These are phyloP conservation scores for Rhizopogon vesiculosus DNA, from an alignment of 768 basidiomycete species.

Conservation along the genomic window DNA sequence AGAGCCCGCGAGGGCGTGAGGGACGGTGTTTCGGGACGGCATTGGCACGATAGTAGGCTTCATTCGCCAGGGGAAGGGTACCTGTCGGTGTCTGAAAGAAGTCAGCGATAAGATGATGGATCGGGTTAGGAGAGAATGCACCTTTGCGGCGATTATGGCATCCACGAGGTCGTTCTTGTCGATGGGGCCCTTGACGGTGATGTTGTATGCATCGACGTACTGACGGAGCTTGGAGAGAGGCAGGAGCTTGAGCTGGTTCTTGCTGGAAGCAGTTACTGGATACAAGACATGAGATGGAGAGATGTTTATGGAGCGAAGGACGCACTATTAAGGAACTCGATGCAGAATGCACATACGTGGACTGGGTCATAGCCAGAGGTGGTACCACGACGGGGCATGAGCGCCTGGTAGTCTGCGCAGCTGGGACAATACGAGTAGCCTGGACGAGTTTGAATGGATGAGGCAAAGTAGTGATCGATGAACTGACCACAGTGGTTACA, in stretches of 20 bases:
- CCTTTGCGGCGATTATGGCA: constrained; percentile 45
- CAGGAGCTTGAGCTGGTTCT: constrained; percentile 48
- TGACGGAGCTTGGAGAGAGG: constrained; percentile 61
- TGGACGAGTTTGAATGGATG: constrained; percentile 20
- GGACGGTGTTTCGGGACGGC: constrained; percentile 16
- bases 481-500: constrained; percentile 75
- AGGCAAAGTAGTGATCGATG: not conserved
- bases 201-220: constrained; percentile 68
- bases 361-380: constrained; percentile 58
- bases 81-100: constrained; percentile 49
- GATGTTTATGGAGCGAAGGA: not conserved
- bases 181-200: constrained; percentile 54
- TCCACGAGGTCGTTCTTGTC: constrained; percentile 82
- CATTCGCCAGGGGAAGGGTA: constrained; percentile 54
- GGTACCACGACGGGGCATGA: constrained; percentile 59
- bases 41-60: constrained; percentile 40
- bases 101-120: not conserved
- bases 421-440: constrained; percentile 70
- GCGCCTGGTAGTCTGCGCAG: constrained; percentile 72
- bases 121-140: constrained; percentile 24
- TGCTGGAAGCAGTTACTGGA: constrained; percentile 67
- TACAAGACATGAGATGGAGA: not conserved
- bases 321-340: constrained; percentile 64
- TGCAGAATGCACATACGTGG: constrained; percentile 69
- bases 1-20: not conserved